Evolutionary conservation across 768 basidiomycete genomes (phyloP), one percentile per base, ranked within the genome.

Genomic region (Lactifluus subvellereus): DNA sequence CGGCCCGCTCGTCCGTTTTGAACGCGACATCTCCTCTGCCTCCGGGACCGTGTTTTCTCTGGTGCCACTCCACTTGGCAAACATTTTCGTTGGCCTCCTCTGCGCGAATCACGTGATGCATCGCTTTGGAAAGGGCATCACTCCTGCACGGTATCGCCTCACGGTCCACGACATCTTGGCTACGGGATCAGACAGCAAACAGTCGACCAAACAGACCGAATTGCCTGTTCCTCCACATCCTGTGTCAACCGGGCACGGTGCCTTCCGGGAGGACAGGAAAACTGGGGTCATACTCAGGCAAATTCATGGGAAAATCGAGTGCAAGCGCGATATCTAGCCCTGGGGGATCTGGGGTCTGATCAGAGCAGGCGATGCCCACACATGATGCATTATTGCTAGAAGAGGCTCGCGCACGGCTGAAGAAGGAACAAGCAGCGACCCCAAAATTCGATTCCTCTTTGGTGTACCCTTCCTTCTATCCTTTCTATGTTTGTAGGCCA

Each of bases 91-190:
- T 2, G 79, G 84, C 4, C 69, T 89, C 47, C 71, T 89, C n/a
- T 87, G 86, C 66, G 78, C 85, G 42, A 89, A 88, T 71, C 87
- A 89, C 64, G 80, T 89, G 35, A 82, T 76, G 43, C 75, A 75
- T 35, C 77, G 73, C 56, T 88, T 88, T 70, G 86, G 87, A 50
- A 84, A 83, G 70, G 85, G 87, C 0, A 74, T 88, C 37, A 84
- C 78, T 54, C 88, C 86, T 1, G 77, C 76, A 67, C 74, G 75
- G 65, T 88, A 88, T 73, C 77, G 86, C 35, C 75, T 88, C 51
- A 78, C 72, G 53, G 74, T 70, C 1, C 75, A 67, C 42, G 84
- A 86, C 69, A 77, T 85, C 3, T 14, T 63, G 30, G 40, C 45
- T 20, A 16, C 22, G 27, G 49, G 27, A 43, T 32, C 59, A 6